phyloP scores from a whole-genome alignment of 768 basidiomycete genomes.

The Lentinula sp. region DNA sequence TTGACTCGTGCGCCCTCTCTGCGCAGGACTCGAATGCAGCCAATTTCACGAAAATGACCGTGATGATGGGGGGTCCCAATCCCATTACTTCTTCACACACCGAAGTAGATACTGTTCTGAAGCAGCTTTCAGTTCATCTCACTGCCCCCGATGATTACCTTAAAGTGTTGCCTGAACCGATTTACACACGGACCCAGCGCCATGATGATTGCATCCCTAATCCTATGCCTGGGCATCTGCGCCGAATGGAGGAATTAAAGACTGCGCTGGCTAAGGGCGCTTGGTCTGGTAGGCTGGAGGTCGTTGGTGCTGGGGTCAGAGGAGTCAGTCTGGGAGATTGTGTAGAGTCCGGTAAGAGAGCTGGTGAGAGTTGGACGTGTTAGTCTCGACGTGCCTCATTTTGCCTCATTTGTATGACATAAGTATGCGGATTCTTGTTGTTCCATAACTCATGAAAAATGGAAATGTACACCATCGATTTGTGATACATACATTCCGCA shows the following conservation, averaged over 20 bases:
- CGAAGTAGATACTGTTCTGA: conserved; percentile 22
- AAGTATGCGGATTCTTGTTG: too few species aligned
- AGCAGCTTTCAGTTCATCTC: conserved; percentile 39
- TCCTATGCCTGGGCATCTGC: conserved; percentile 63
- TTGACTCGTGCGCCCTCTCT: conserved; percentile 76
- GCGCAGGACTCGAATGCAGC: conserved; percentile 34
- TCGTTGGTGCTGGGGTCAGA: conserved; percentile 80
- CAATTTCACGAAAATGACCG: conserved; percentile 70
- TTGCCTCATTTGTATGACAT: background rate
- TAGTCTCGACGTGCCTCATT: background rate
- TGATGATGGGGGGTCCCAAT: conserved; percentile 55
- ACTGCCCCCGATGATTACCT: conserved; percentile 13
- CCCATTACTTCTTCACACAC: conserved; percentile 18
- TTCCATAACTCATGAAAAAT: too few species aligned
- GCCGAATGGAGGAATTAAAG: conserved; percentile 58
- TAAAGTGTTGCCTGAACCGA: conserved; percentile 45
- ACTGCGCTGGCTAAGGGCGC: conserved; percentile 28
- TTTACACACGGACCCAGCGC: conserved; percentile 43
- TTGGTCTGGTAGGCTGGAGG: conserved; percentile 47
- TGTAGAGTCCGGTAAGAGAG: conserved; percentile 64
- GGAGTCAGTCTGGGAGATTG: conserved; percentile 89
- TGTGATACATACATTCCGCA: too few species aligned
- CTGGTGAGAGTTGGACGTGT: conserved; percentile 20
- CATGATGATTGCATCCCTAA: conserved; percentile 77
- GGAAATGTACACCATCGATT: too few species aligned